Conservation (phyloP, 768 basidiomycete species). For the Tremella mesenterica region DNA sequence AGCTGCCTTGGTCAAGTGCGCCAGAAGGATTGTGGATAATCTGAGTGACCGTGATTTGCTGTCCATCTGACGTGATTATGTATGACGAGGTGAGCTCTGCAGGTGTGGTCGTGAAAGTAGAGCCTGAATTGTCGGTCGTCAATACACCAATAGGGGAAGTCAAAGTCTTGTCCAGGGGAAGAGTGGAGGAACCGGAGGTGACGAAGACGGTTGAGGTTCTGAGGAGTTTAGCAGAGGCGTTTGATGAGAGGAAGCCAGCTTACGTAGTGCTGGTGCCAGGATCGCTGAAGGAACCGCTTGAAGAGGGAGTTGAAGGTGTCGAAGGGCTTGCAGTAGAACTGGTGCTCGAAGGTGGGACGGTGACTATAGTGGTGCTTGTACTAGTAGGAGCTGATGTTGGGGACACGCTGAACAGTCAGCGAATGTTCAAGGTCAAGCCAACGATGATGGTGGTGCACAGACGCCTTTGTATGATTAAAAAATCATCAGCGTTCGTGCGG, state of each 20-base stretch:
- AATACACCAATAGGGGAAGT: slow-evolving; percentile 27
- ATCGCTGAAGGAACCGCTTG: too few species aligned
- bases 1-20: slow-evolving; percentile 13
- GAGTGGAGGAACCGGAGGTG: not conserved
- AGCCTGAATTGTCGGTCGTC: slow-evolving; percentile 33
- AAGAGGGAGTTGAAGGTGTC: not conserved
- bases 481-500: too few species aligned
- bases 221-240: too few species aligned
- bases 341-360: not conserved
- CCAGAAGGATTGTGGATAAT: slow-evolving; percentile 41
- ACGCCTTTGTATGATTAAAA: too few species aligned
- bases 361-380: not conserved
- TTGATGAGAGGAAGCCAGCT: too few species aligned
- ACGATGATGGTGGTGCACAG: too few species aligned
- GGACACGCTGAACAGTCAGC: not conserved
- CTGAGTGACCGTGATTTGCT: slow-evolving; percentile 41
- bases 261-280: too few species aligned
- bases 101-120: slow-evolving; percentile 35
- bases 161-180: slow-evolving; percentile 13
- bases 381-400: not conserved
- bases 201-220: slow-evolving; percentile 2
- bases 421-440: not conserved
- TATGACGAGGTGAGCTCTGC: slow-evolving; percentile 31
- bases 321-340: not conserved
- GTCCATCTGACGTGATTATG: slow-evolving; percentile 32